Evolutionary conservation across 768 basidiomycete species (phyloP), one percentile per base, ranked within the genome.

Genomic region (Tylopilus rubrobrunneus): DNA sequence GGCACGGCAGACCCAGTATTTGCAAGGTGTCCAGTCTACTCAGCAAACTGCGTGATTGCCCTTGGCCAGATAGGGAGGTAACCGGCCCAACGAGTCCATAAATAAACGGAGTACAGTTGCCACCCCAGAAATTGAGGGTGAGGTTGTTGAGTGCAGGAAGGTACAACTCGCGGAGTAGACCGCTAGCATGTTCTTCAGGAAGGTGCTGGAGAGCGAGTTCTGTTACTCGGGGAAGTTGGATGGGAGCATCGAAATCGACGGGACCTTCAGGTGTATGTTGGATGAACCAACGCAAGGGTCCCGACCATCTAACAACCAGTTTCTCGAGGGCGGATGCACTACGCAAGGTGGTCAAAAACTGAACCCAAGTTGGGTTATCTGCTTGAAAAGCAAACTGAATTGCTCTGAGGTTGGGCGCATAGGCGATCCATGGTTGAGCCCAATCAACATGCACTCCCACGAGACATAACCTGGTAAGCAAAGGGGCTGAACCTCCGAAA

Each of bases 401-500:
- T 15, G 79, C 75, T 23, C 58, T 62, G 28, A 89, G 69, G 7
- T 56, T 60, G 27, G 55, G 17, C 2, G 65, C 61, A 4, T 63
- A 59, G 5, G 52, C 27, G 31, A 69, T 56, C 21, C 74, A 63
- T 14, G 76, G 72, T 33, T 74, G 70, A 27, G 76, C 72, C 88
- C 88, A 90, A 53, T 84, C 76, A 33, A 89, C 66, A 56, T 87
- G 87, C 6, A 88, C 83, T 39, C 86, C 87, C 82, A 84, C 87
- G 28, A 90, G 72, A 9, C 73, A 71, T 34, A 81, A 66, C 5
- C 69, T 61, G 19, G 65, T 69, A 12, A 90, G 71, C 8, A 71
- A 75, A 1, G 88, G 88, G 8, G 71, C 68, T 17, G 75, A 23
- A n/a, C 78, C 75, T 2, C 79, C 75, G 61, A 89, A 83, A 17